phyloP scores from a whole-genome alignment of 306 rosid genomes.

The Trichosanthes truncata region DNA sequence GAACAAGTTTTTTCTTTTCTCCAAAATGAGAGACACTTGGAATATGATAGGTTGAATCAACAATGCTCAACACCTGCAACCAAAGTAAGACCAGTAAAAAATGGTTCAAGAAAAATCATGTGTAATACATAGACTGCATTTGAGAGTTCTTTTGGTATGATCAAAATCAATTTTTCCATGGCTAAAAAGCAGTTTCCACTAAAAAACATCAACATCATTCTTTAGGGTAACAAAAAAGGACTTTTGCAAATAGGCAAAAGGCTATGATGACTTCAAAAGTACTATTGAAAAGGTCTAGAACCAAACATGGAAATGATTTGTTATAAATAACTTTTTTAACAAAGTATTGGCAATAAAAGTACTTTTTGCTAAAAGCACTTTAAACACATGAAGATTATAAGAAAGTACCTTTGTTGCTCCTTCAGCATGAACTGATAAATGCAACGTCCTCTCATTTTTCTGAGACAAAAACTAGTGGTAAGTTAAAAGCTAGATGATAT shows the following conservation, averaged over 20 bases:
- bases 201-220: neutral
- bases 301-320: neutral
- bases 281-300: neutral
- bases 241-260: neutral
- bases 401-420: constrained; percentile 83
- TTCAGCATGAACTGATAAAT: constrained; percentile 72
- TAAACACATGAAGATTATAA: constrained; percentile 8
- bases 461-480: constrained; percentile 30
- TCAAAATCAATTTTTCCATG: neutral
- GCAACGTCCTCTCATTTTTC: constrained; percentile 82
- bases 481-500: constrained; percentile 10
- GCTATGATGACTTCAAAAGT: neutral
- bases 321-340: neutral
- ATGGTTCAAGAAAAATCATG: neutral
- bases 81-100: constrained; percentile 4
- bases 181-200: neutral
- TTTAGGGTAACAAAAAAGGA: neutral
- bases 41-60: constrained; percentile 68
- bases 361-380: neutral
- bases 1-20: constrained; percentile 41
- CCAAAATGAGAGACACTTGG: constrained; percentile 24
- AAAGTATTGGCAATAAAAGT: neutral
- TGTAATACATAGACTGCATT: neutral
- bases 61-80: constrained; percentile 65
- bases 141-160: neutral